Evolutionary conservation across 2,329 filamentous ascomycete genomes (phyloP).

Genomic region (Scolecobasidium constrictum): DNA sequence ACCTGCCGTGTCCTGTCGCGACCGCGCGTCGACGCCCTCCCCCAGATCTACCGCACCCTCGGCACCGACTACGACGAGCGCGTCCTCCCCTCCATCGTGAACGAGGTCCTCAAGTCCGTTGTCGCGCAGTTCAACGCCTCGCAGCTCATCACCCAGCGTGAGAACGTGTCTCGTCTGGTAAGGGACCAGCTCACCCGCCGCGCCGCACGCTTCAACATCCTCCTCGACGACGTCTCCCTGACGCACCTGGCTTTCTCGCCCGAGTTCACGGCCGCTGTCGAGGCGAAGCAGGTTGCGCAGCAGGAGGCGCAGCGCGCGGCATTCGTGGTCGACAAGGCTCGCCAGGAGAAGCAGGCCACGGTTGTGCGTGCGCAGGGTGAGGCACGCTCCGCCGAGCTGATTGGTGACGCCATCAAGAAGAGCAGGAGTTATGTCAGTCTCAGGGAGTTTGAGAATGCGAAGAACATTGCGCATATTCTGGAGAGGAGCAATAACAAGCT

Average conservation of each 20-base stretch:
- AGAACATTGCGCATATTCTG: constrained; percentile 75
- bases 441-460: constrained; percentile 95
- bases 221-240: constrained; percentile 92
- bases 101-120: constrained; percentile 97
- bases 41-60: constrained; percentile 93
- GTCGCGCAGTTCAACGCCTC: constrained; percentile 98
- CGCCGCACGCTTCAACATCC: constrained; percentile 92
- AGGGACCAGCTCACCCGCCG: constrained; percentile 85
- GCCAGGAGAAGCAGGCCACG: constrained; percentile 98
- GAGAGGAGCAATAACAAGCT: constrained; percentile 90
- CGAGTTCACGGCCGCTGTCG: constrained; percentile 58
- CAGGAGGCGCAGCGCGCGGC: constrained; percentile 96
- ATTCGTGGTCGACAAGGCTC: constrained; percentile 96
- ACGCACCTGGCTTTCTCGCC: constrained; percentile 65
- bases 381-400: constrained; percentile 91
- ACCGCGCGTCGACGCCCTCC: constrained; percentile 76
- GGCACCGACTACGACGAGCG: constrained; percentile 96
- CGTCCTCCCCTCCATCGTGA: constrained; percentile 95
- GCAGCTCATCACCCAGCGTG: constrained; percentile 97
- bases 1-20: constrained; percentile 97
- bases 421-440: constrained; percentile 92
- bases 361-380: constrained; percentile 98
- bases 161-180: constrained; percentile 86
- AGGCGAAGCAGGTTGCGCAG: constrained; percentile 60
- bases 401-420: constrained; percentile 99